Conservation (phyloP, 305 asterid genomes). For the Rubia balearica region DNA sequence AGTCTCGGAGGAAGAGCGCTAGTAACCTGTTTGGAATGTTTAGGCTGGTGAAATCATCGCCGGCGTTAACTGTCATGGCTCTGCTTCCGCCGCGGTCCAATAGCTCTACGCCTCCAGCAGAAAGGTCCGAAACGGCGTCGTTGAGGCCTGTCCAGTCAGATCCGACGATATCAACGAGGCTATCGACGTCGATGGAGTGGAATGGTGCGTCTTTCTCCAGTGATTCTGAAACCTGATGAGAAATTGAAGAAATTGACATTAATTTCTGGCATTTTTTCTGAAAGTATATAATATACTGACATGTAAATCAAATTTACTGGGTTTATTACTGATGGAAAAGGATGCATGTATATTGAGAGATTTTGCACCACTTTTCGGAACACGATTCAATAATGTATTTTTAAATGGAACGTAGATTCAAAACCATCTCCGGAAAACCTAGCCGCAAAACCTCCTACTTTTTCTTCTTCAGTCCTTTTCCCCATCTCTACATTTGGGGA, state of each 20-base stretch:
- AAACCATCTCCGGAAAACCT: no score
- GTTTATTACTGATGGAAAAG: no score
- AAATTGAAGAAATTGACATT: neutral
- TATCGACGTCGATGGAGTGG: neutral
- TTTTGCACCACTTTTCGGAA: no score
- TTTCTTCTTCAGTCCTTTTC: no score
- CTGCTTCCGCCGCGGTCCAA: neutral
- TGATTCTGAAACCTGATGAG: neutral
- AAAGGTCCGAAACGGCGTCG: neutral
- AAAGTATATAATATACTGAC: neutral
- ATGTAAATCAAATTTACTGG: neutral
- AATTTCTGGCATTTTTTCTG: neutral
- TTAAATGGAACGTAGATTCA: no score
- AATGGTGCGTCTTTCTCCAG: neutral
- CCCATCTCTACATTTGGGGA: no score
- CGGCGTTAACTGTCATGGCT: neutral
- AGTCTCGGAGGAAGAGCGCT: slow-evolving; percentile 19
- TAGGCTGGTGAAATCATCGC: slow-evolving; percentile 18
- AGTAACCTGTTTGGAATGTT: slow-evolving; percentile 39
- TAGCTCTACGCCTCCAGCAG: neutral
- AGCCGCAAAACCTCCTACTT: no score
- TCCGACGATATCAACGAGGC: neutral
- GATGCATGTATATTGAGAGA: no score
- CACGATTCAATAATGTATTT: no score
- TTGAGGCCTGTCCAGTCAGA: slow-evolving; percentile 1